Evolutionary conservation across 2,329 filamentous ascomycete species (phyloP).

Genomic region (Fusarium citri): DNA sequence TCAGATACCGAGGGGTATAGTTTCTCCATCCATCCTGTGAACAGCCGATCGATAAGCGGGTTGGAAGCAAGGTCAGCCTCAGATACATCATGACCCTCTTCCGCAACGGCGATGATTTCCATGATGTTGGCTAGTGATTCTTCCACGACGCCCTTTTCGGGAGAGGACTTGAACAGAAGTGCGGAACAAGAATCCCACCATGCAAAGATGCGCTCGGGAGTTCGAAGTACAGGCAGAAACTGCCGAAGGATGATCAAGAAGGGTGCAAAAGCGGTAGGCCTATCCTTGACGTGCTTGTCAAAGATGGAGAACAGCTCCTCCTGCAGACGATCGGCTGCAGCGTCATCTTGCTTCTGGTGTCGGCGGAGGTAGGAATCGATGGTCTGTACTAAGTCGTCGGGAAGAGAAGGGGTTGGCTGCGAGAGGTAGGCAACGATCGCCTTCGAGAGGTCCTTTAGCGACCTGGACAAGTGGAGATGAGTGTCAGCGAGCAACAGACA

Average conservation of each 20-base stretch:
- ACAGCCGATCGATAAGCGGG: constrained; percentile 67
- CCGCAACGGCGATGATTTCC: constrained; percentile 72
- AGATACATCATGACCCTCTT: constrained; percentile 62
- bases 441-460: constrained; percentile 71
- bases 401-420: constrained; percentile 70
- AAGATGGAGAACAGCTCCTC: constrained; percentile 78
- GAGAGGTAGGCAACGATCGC: constrained; percentile 63
- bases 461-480: constrained; percentile 53
- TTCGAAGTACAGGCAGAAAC: constrained; percentile 72
- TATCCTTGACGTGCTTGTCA: constrained; percentile 70
- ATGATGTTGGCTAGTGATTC: constrained; percentile 75
- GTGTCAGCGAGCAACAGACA: constrained; percentile 32
- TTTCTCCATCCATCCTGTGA: constrained; percentile 68
- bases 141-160: constrained; percentile 71
- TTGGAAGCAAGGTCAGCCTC: constrained; percentile 57
- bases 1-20: constrained; percentile 53
- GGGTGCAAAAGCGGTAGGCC: constrained; percentile 67
- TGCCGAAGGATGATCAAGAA: constrained; percentile 76
- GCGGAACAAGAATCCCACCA: constrained; percentile 73
- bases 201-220: constrained; percentile 70
- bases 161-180: constrained; percentile 61
- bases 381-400: constrained; percentile 70
- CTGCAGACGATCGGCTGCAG: constrained; percentile 75
- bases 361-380: constrained; percentile 76
- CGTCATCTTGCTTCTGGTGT: constrained; percentile 75